Evolutionary conservation across 2,329 filamentous ascomycete genomes (phyloP), one percentile per base, ranked within the genome.

Genomic region (Emergomyces orientalis): DNA sequence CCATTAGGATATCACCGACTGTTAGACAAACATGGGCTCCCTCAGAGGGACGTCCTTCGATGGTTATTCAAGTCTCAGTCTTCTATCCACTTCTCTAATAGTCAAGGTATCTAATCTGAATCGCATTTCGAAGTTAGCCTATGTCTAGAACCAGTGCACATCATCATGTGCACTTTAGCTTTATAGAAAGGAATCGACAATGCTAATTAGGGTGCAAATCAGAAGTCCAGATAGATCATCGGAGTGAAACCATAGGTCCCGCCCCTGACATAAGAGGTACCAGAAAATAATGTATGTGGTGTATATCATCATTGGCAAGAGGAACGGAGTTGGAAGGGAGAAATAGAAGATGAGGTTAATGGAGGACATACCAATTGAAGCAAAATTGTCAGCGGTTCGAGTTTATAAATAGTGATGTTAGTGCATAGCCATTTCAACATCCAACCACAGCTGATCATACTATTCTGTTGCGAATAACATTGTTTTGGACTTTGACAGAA

Each of bases 211-310:
- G 19, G 22, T 57, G 59, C 58, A 61, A 56, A 71, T 90, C 88
- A 90, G 88, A 90, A 89, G 88, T 89, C 86, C 86, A 79, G 79
- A 87, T 79, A 83, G 88, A 89, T 89, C 88, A 90, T 88, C 77
- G 85, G 81, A 72, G 78, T 72, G 76, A 73, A 80, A 79, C 74
- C 66, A 63, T 32, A 65, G 59, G 57, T 61, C 59, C 60, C 54
- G 71, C 71, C 81, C 80, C 84, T 91, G 87, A 88, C 84, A 89
- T 89, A 91, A 94, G 90, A 93, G 90, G 90, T 94, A 90, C 89
- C 90, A 93, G 88, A 92, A 87, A 80, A 80, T 79, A 78, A 76
- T 78, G 73, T 76, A 74, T 61, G 30, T 56, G 77, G 79, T 80
- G 77, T 80, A 80, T 84, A 83, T 91, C 88, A 91, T 91, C 88